A percentile compares a stretch with the other conserved stretches of the same genome.
Conservation (phyloP, 2,329 filamentous ascomycete species). For the Macrophomina pseudophaseolina region DNA sequence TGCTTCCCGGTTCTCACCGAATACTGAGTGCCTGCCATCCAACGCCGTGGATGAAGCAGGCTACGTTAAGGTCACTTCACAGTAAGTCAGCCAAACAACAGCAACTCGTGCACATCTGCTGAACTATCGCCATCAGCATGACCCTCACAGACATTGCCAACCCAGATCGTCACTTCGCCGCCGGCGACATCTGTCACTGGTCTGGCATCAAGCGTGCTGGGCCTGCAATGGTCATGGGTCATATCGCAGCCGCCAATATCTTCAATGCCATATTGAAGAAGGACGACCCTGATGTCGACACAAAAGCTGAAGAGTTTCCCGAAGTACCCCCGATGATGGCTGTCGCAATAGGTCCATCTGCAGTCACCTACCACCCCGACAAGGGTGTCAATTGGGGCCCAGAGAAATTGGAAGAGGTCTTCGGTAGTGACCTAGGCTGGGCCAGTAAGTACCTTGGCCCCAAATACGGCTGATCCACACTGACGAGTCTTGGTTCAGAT, state of each 20-base stretch:
- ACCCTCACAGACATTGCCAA: constrained; percentile 62
- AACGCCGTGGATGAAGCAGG: constrained; percentile 66
- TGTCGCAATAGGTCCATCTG: constrained; percentile 72
- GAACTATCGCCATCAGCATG: neutral
- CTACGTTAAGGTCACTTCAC: constrained; percentile 66
- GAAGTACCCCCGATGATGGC: constrained; percentile 69
- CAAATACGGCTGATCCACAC: neutral
- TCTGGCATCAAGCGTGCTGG: constrained; percentile 81
- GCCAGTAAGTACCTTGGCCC: constrained; percentile 57
- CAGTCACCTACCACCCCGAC: constrained; percentile 65
- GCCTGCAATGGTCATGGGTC: constrained; percentile 75
- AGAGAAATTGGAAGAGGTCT: constrained; percentile 67
- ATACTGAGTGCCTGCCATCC: constrained; percentile 66
- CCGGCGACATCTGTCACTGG: constrained; percentile 74
- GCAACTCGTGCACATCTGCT: constrained; percentile 21
- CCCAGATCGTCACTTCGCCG: constrained; percentile 66
- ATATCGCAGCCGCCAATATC: constrained; percentile 66
- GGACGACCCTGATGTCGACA: constrained; percentile 33
- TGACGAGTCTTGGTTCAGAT: neutral
- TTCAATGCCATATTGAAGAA: constrained; percentile 43
- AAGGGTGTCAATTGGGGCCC: constrained; percentile 64
- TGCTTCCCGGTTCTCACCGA: constrained; percentile 66
- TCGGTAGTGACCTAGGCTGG: constrained; percentile 68
- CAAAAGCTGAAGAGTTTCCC: constrained; percentile 37
- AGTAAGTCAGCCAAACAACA: constrained; percentile 45